These are phyloP conservation scores for Backusella parvicylindrica DNA, from an alignment of 192 early-diverging fungal species.

Conservation along the genomic window DNA sequence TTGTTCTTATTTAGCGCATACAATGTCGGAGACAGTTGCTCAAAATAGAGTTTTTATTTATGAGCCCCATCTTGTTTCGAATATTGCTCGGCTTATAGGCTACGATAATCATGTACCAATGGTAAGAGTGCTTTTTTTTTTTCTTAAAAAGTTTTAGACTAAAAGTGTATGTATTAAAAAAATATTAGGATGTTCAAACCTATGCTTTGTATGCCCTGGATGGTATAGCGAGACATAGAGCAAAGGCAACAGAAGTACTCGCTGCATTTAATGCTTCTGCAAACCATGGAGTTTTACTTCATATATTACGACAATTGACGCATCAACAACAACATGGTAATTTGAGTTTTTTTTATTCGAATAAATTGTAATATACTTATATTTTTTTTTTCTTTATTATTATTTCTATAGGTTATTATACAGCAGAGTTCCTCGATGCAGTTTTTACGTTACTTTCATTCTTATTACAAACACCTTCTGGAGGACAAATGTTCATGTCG, in stretches of 20 bases:
- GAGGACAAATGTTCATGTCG: conserved; percentile 85
- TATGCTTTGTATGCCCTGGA: conserved; percentile 83
- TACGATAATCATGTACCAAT: conserved; percentile 64
- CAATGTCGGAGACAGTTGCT: conserved; percentile 58
- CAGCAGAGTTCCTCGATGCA: conserved; percentile 79
- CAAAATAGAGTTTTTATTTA: conserved; percentile 78
- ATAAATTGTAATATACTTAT: background rate
- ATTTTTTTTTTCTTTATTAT: no score
- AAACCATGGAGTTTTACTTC: conserved; percentile 89
- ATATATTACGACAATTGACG: conserved; percentile 72
- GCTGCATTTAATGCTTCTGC: conserved; percentile 87
- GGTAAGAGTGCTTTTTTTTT: conserved; percentile 40
- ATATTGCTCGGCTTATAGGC: conserved; percentile 72
- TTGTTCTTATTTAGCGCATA: conserved; percentile 39
- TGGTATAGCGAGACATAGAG: conserved; percentile 75
- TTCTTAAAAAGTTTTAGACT: background rate
- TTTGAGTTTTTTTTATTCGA: no score
- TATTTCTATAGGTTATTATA: conserved; percentile 29
- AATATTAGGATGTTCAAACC: conserved; percentile 54
- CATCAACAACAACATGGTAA: background rate
- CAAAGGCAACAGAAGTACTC: conserved; percentile 72
- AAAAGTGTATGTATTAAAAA: background rate
- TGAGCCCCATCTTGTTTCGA: conserved; percentile 81
- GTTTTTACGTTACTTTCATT: conserved; percentile 72
- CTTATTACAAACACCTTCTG: conserved; percentile 71